Percentiles rank a stretch among this genome's conserved stretches.
phyloP scores from a whole-genome alignment of 345 rosid genomes.

The Hypericum perforatum region DNA sequence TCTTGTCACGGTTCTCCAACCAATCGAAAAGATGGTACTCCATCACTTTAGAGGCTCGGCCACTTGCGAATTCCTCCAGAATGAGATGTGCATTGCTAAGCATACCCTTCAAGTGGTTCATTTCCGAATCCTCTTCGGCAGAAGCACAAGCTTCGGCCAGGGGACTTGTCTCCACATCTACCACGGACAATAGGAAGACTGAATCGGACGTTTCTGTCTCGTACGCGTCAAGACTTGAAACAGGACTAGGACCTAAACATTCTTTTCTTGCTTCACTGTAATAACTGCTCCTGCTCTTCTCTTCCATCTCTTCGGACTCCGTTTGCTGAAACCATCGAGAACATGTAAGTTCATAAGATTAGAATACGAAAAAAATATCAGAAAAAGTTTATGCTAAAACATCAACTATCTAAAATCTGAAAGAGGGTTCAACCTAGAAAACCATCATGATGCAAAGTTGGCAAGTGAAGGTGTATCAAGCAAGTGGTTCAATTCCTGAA shows the following conservation, averaged over 20 bases:
- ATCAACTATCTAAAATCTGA: too few species aligned
- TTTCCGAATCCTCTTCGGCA: conserved; percentile 40
- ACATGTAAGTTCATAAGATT: neutral
- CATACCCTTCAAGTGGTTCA: conserved; percentile 39
- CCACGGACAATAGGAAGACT: conserved; percentile 29
- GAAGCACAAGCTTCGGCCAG: conserved; percentile 15
- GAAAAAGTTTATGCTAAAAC: neutral
- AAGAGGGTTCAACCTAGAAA: too few species aligned
- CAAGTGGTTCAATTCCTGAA: too few species aligned
- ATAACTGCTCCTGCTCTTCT: conserved; percentile 32
- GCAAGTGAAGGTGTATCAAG: too few species aligned
- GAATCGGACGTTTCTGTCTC: conserved; percentile 31
- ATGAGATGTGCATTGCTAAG: conserved; percentile 31
- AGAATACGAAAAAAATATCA: neutral
- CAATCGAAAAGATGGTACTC: conserved; percentile 34
- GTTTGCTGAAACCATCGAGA: conserved; percentile 19
- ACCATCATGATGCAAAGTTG: too few species aligned
- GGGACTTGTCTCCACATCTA: conserved; percentile 14
- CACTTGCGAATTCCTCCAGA: conserved; percentile 35
- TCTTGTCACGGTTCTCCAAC: conserved; percentile 30
- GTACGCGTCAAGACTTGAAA: conserved; percentile 36
- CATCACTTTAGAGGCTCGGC: conserved; percentile 28
- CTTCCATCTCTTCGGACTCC: conserved; percentile 25
- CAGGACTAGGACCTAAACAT: conserved; percentile 18
- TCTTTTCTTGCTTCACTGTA: conserved; percentile 31